Evolutionary conservation across 176 grass and related monocot genomes (phyloP).

Genomic region (Rhynchospora tenuis): DNA sequence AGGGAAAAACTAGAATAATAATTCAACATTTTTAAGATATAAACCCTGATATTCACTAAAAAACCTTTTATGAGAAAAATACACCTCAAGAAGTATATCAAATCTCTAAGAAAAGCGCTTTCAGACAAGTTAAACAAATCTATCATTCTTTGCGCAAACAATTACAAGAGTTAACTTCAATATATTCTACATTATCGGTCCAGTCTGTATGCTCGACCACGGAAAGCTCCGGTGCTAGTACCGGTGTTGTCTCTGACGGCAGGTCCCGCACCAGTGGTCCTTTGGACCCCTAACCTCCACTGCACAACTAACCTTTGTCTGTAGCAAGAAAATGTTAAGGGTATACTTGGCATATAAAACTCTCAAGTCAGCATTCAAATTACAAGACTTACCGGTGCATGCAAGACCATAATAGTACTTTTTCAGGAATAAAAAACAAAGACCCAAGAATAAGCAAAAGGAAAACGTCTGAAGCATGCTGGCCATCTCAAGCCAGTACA

Average conservation of each 20-base stretch:
- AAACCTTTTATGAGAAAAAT: not conserved
- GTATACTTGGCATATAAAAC: not conserved
- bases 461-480: not conserved
- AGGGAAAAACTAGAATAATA: not conserved
- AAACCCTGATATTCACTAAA: not conserved
- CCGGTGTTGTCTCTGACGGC: slow-evolving; percentile 24
- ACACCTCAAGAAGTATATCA: not conserved
- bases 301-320: slow-evolving; percentile 81
- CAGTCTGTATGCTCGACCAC: slow-evolving; percentile 74
- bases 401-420: not conserved
- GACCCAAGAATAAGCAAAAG: not conserved
- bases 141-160: not conserved
- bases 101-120: not conserved
- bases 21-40: not conserved
- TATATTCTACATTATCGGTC: slow-evolving; percentile 29
- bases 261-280: slow-evolving; percentile 17
- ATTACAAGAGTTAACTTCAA: not conserved
- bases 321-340: slow-evolving; percentile 57
- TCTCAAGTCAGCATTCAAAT: not conserved
- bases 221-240: slow-evolving; percentile 40
- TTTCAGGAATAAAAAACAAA: not conserved
- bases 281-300: slow-evolving; percentile 50
- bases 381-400: not conserved
- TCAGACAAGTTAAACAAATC: not conserved
- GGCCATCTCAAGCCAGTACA: not conserved